A percentile compares a stretch with the other conserved stretches of the same genome.
phyloP scores from a whole-genome alignment of 2,329 filamentous ascomycete species.

The Amylocarpus encephaloides region DNA sequence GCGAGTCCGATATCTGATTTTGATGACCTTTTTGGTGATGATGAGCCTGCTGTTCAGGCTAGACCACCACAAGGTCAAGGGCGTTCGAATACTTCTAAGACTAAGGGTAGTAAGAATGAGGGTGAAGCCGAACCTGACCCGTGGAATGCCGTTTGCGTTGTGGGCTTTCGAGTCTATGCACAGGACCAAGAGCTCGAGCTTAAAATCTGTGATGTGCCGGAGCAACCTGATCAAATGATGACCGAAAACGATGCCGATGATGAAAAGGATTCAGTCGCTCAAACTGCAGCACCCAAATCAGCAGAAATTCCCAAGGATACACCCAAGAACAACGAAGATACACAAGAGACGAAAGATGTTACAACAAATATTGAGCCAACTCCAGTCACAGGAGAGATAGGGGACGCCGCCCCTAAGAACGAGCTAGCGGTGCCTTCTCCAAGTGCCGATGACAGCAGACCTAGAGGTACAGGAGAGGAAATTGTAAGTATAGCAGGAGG shows the following conservation, averaged over 20 bases:
- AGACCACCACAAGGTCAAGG: conserved; percentile 22
- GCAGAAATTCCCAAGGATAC: too few species aligned
- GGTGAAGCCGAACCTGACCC: conserved; percentile 34
- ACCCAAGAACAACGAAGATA: too few species aligned
- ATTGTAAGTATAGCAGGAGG: too few species aligned
- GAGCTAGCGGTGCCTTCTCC: too few species aligned
- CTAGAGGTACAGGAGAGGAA: too few species aligned
- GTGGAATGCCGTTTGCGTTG: conserved; percentile 39
- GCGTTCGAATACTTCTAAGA: conserved; percentile 23
- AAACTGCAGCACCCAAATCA: too few species aligned
- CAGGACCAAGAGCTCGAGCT: conserved; percentile 37
- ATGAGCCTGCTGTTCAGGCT: conserved; percentile 50
- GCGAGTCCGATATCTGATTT: conserved; percentile 55
- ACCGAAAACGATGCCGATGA: background rate
- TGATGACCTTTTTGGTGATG: conserved; percentile 52
- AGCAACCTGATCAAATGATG: conserved; percentile 4
- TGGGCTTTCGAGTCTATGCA: conserved; percentile 38
- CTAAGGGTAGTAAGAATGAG: conserved; percentile 19
- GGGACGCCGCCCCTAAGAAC: too few species aligned
- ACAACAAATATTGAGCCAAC: too few species aligned
- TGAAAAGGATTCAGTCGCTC: background rate
- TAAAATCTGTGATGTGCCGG: conserved; percentile 17
- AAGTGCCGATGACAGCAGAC: too few species aligned
- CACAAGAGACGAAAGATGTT: too few species aligned
- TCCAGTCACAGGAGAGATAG: too few species aligned